Base-by-base conservation (phyloP, 2,329 filamentous ascomycete species). In the Aspergillus viridinutans region DNA sequence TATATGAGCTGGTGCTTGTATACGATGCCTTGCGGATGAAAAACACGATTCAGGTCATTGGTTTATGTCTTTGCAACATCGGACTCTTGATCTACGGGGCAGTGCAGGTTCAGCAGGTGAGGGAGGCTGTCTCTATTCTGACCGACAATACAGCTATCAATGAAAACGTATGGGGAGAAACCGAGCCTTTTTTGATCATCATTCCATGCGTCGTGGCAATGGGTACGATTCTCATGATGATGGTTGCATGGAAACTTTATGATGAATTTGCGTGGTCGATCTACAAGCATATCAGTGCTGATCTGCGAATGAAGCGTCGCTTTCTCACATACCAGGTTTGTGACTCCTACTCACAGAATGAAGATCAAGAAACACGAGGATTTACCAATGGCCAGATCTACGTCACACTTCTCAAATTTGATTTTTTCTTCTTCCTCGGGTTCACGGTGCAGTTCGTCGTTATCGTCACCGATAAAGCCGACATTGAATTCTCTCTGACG, bases 201-300 rank as follows among this genome's bases (percentile, higher is more conserved):
- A 91, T 95, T 55, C 94, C 94, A 0, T 86, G 84, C 66, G 84
- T 99, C 57, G 89, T 97, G 63, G 91, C 85, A 1, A 75, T 95
- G 29, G 85, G 85, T 29, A 93, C 90, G 2, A 62, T 92, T 5
- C 69, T 85, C 53, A 87, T 97, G 81, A 81, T 81, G 14, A 88
- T 91, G 60, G 80, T 92, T 52, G 87, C 93, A 2, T 97, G 92
- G 90, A 97, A 96, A 78, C 83, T 99, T 32, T 97, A 99, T 72
- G 92, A 96, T 70, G 93, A 97, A 74, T 99, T 99, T 75, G 93
- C 94, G 10, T 99, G 94, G 94, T 94, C 94, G 57, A 99, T 99
- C 69, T 92, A 99, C 77, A 99, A 99, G 81, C 92, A 96, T 75
- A 99, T 99, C 72, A 96, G 92, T 70, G 94, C 94, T 52, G 94